Percentiles rank a stretch among this genome's conserved stretches.
Evolutionary conservation across 495 filamentous ascomycete species (phyloP).

Genomic region (Penicillium cataractarum): DNA sequence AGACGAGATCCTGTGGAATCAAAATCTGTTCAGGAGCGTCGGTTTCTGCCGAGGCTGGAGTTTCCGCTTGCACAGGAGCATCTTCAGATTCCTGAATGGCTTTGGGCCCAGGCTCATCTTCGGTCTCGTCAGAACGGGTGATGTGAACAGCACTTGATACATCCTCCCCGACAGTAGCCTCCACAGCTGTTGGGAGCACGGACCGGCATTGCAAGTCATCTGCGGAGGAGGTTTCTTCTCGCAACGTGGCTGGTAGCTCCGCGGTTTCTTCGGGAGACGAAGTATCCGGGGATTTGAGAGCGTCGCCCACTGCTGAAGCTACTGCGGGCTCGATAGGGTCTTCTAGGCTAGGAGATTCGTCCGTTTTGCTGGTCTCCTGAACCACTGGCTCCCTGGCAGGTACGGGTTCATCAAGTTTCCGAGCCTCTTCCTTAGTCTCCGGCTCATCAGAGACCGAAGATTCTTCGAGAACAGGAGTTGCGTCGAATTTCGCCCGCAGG

Average conservation of each 20-base stretch:
- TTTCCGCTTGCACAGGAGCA: background rate
- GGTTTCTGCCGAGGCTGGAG: background rate
- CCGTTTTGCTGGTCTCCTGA: background rate
- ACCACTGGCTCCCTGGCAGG: background rate
- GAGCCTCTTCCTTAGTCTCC: background rate
- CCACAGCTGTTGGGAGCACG: background rate
- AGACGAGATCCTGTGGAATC: background rate
- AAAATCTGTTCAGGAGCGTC: background rate
- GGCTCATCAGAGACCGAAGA: constrained; percentile 14
- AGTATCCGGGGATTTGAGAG: no score
- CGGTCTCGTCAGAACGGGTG: background rate
- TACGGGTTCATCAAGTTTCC: background rate
- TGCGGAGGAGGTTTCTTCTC: background rate
- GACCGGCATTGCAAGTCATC: background rate
- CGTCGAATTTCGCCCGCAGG: constrained; percentile 49
- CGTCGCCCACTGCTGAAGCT: background rate
- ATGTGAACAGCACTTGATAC: background rate
- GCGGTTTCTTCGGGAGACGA: background rate
- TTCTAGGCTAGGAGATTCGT: background rate
- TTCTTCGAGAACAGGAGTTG: constrained; percentile 34
- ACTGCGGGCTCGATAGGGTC: background rate
- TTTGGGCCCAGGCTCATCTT: background rate
- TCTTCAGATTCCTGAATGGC: background rate
- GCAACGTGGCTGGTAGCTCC: background rate
- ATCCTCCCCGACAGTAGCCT: background rate